Evolutionary conservation across 352 stramenopile species (phyloP), one percentile per base, ranked within the genome.

Genomic region (Pythium monospermum): DNA sequence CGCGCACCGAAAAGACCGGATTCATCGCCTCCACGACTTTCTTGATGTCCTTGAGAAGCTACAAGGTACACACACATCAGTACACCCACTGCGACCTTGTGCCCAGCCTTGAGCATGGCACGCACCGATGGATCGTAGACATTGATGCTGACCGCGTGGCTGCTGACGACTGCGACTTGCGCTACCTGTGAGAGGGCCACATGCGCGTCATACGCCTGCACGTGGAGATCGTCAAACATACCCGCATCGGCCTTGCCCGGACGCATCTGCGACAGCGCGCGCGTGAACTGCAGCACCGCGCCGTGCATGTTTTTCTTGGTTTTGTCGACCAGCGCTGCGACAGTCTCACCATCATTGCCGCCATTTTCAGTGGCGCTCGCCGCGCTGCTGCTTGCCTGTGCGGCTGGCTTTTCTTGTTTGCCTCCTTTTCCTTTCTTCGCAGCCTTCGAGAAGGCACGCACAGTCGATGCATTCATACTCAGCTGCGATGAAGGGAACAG

Each of bases 221-320:
- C 76, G 49, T 82, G 70, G 45, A 93, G 68, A 45, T 83, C 71
- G 52, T 93, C 83, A 37, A 93, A 90, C 63, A 91, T 86, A 23
- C 83, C 79, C 23, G 77, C 83, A 50, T 93, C 80, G 16, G 83
- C 79, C 40, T 78, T 77, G 33, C 83, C 80, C 11, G 83, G 79
- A 4, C 83, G 83, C 79, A 93, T 93, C 60, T 89, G 77, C 38
- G 56, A 68, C 37, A 93, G 60, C 49, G 69, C 58, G 31, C 79
- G 81, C 52, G 71, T 90, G 61, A 90, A 88, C 62, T 79, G 87
- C 22, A 86, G 62, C 36, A 93, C 75, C 6, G 71, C 83, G 27
- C 83, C 83, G 16, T 70, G 63, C 83, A 93, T 93, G 62, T 88
- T 88, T 62, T 88, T 93, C 31, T 69, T 77, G 37, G 76, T 77